Percentiles rank a stretch among this genome's conserved stretches.
Conservation (phyloP, 2,329 filamentous ascomycete genomes). For the Coniochaeta sp. region DNA sequence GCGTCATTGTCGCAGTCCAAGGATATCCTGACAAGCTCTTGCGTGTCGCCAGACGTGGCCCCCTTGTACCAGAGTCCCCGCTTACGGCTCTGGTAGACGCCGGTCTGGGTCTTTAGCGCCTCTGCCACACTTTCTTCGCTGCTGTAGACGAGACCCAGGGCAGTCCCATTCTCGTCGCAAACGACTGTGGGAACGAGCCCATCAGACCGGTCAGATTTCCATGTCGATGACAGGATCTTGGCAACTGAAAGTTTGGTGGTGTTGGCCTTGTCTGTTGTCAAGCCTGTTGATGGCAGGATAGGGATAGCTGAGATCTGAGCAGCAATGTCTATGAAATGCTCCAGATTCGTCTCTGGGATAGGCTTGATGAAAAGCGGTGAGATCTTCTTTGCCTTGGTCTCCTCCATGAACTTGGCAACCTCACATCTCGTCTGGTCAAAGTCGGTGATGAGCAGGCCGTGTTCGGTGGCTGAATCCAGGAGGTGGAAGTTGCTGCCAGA, state of each 20-base stretch:
- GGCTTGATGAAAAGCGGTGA: constrained; percentile 44
- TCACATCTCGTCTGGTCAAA: constrained; percentile 38
- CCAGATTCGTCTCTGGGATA: constrained; percentile 34
- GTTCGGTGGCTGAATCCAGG: constrained; percentile 25
- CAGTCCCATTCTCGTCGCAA: constrained; percentile 76
- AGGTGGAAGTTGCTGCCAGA: constrained; percentile 18
- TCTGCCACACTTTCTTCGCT: constrained; percentile 84
- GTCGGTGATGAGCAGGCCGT: constrained; percentile 45
- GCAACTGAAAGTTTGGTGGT: constrained; percentile 56
- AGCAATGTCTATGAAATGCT: constrained; percentile 37
- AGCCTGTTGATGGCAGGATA: constrained; percentile 60
- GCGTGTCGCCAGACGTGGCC: constrained; percentile 85
- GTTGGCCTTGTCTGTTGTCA: constrained; percentile 63
- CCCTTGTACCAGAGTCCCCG: constrained; percentile 96
- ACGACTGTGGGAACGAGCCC: constrained; percentile 85
- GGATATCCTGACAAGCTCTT: constrained; percentile 77
- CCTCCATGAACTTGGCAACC: constrained; percentile 33
- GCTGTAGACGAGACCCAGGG: constrained; percentile 88
- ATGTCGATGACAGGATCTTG: constrained; percentile 64
- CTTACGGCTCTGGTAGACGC: constrained; percentile 95
- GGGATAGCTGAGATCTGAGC: constrained; percentile 54
- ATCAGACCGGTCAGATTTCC: constrained; percentile 75
- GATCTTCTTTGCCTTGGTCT: constrained; percentile 36
- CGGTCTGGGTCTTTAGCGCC: constrained; percentile 67
- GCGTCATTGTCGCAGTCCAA: constrained; percentile 94